These are phyloP conservation scores for Melastoma malabathricum DNA, from an alignment of 345 rosid genomes.

Conservation along the genomic window DNA sequence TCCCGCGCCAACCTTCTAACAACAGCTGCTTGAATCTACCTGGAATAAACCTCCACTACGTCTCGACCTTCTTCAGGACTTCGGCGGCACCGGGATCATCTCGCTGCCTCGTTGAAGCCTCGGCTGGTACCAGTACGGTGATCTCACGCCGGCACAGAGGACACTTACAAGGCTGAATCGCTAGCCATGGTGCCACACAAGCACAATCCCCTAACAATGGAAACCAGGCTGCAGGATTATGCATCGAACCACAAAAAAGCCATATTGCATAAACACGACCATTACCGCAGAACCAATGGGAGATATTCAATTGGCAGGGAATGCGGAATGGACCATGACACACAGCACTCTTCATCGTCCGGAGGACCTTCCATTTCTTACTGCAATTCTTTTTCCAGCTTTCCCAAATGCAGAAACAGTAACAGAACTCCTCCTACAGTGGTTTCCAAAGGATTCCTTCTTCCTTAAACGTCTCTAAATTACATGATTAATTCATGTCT, in stretches of 20 bases:
- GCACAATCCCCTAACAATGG: constrained; percentile 54
- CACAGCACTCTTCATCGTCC: constrained; percentile 52
- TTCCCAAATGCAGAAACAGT: too few relatives aligned
- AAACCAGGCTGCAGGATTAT: neutral
- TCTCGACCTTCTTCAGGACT: constrained; percentile 39
- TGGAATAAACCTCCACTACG: constrained; percentile 42
- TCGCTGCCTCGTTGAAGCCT: constrained; percentile 38
- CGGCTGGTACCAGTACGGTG: constrained; percentile 61
- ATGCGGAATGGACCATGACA: constrained; percentile 58
- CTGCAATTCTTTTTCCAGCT: too few relatives aligned
- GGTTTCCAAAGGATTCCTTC: too few relatives aligned
- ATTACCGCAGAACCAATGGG: constrained; percentile 94
- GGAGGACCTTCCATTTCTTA: constrained; percentile 55
- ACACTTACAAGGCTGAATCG: constrained; percentile 60
- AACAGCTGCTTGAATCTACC: constrained; percentile 17
- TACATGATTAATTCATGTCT: too few relatives aligned
- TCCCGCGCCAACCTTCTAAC: constrained; percentile 60
- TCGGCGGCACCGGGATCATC: constrained; percentile 27
- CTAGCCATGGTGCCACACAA: constrained; percentile 71
- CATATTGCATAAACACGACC: too few relatives aligned
- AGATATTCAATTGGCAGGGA: constrained; percentile 91
- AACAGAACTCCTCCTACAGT: too few relatives aligned
- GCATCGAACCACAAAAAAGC: too few relatives aligned
- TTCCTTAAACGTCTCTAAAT: too few relatives aligned
- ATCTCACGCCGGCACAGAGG: constrained; percentile 84